Percentiles rank a stretch among this genome's conserved stretches.
Conservation (phyloP, 2,329 filamentous ascomycete species). For the Apiospora marii region DNA sequence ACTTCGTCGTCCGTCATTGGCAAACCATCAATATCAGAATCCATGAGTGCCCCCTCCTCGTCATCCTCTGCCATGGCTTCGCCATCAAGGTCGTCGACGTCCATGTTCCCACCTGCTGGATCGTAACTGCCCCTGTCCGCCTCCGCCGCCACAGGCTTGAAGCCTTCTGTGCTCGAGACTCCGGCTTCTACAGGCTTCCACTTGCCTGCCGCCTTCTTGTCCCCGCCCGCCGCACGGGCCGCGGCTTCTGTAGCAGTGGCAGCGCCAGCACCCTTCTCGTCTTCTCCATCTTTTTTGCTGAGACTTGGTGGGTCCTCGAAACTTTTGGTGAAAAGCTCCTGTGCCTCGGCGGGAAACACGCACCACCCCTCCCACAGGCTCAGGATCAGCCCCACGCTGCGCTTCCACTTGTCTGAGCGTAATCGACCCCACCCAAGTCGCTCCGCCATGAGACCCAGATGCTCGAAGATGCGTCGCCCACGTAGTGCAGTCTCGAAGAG, state of each 20-base stretch:
- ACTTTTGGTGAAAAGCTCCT: conserved; percentile 72
- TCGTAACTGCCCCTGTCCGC: conserved; percentile 44
- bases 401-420: conserved; percentile 84
- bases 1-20: conserved; percentile 48
- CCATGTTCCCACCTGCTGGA: conserved; percentile 47
- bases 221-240: conserved; percentile 27
- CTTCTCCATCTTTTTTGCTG: conserved; percentile 42
- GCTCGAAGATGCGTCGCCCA: conserved; percentile 72
- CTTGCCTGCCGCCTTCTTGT: conserved; percentile 32
- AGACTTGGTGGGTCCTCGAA: conserved; percentile 75
- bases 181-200: conserved; percentile 61
- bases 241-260: conserved; percentile 39
- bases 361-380: conserved; percentile 76
- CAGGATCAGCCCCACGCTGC: conserved; percentile 74
- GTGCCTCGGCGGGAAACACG: conserved; percentile 76
- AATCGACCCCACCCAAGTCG: conserved; percentile 81
- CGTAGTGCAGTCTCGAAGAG: conserved; percentile 79
- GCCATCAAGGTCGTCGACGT: conserved; percentile 49
- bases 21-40: conserved; percentile 56
- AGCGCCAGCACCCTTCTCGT: conserved; percentile 41
- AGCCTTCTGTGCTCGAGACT: conserved; percentile 38
- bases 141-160: conserved; percentile 36
- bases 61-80: conserved; percentile 56
- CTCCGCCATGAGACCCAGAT: conserved; percentile 76
- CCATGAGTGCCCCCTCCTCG: conserved; percentile 52